Evolutionary conservation across 2,329 filamentous ascomycete species (phyloP).

Genomic region (Colletotrichum spinosum): DNA sequence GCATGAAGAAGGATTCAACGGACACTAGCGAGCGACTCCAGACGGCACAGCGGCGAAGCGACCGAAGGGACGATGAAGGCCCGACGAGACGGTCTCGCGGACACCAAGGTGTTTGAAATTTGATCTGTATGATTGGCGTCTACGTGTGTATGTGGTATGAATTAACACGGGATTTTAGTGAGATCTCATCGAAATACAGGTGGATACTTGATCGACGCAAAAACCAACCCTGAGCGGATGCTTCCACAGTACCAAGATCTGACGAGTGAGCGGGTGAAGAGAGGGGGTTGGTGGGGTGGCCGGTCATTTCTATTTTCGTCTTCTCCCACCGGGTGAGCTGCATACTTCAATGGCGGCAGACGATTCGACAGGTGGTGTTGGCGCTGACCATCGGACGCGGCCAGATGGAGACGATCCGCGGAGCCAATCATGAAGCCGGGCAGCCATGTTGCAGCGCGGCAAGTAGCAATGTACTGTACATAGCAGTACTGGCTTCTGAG

Average conservation of each 20-base stretch:
- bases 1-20: conserved; percentile 72
- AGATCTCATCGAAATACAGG: conserved; percentile 24
- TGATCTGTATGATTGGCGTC: conserved; percentile 24
- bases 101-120: conserved; percentile 5
- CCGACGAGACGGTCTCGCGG: background rate
- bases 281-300: too few relatives aligned
- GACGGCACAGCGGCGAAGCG: background rate
- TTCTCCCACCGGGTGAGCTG: conserved; percentile 20
- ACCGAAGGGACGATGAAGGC: background rate
- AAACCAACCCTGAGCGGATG: too few relatives aligned
- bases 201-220: background rate
- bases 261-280: too few relatives aligned
- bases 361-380: conserved; percentile 24
- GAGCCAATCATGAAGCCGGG: conserved; percentile 18
- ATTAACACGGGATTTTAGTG: conserved; percentile 2
- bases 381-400: conserved; percentile 25
- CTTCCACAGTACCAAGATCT: too few relatives aligned
- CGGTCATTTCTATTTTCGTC: conserved; percentile 24
- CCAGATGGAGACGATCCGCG: conserved; percentile 9
- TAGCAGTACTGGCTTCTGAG: too few relatives aligned
- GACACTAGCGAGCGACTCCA: conserved; percentile 43
- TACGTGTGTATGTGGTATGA: conserved; percentile 18
- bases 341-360: conserved; percentile 10
- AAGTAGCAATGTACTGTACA: conserved; percentile 26
- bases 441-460: conserved; percentile 36